Evolutionary conservation across 2,329 filamentous ascomycete species (phyloP).

Genomic region (Fusarium succisae): DNA sequence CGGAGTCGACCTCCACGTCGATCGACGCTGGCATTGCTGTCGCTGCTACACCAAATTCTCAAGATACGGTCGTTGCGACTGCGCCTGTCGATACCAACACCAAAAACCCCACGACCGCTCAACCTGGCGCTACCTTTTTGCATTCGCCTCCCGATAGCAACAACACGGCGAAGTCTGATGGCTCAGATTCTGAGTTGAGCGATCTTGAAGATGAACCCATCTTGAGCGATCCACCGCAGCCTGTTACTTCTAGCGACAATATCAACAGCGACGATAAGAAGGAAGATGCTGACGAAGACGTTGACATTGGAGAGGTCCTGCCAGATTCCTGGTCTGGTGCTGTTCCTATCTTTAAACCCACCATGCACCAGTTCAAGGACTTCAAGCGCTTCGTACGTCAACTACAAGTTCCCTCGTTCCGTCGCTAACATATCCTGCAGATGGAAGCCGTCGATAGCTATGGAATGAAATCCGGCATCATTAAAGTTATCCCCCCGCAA

Average conservation of each 20-base stretch:
- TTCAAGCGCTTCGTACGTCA: conserved; percentile 86
- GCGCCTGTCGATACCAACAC: conserved; percentile 40
- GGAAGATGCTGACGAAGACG: conserved; percentile 63
- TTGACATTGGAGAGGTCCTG: conserved; percentile 80
- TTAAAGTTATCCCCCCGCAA: conserved; percentile 91
- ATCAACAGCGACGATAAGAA: conserved; percentile 49
- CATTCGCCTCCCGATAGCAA: conserved; percentile 73
- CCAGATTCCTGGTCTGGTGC: conserved; percentile 92
- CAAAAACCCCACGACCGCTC: conserved; percentile 48
- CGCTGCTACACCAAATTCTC: conserved; percentile 52
- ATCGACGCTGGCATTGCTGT: conserved; percentile 64
- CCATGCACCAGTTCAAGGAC: conserved; percentile 92
- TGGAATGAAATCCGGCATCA: conserved; percentile 96
- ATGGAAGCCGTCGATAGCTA: conserved; percentile 89
- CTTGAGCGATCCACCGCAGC: conserved; percentile 46
- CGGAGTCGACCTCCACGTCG: conserved; percentile 49
- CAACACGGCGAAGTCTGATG: conserved; percentile 66
- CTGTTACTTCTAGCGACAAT: conserved; percentile 37
- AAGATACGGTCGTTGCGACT: conserved; percentile 42
- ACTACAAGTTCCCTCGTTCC: neutral
- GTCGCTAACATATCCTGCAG: conserved; percentile 52
- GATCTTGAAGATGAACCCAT: conserved; percentile 68
- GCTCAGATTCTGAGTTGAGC: conserved; percentile 72
- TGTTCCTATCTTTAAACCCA: conserved; percentile 94
- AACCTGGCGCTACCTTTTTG: conserved; percentile 56